These are phyloP conservation scores for Pulveroboletus sp. DNA, from an alignment of 768 basidiomycete species.

Conservation along the genomic window DNA sequence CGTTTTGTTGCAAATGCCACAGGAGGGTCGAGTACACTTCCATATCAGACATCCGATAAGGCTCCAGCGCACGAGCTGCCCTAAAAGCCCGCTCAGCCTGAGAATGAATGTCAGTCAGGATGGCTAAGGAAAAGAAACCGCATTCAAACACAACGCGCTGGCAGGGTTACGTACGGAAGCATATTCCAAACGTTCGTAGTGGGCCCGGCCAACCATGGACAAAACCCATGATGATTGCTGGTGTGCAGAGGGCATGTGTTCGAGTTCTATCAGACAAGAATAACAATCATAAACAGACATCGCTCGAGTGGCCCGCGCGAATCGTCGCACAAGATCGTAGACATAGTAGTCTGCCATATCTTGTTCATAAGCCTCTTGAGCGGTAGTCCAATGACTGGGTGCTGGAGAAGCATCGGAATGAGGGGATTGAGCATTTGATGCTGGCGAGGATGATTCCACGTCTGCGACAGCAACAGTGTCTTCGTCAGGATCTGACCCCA, in stretches of 20 bases:
- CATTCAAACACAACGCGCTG: conserved; percentile 4
- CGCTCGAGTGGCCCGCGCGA: conserved; percentile 74
- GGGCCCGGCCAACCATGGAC: conserved; percentile 78
- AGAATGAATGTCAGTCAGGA: conserved; percentile 17
- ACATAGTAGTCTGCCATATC: conserved; percentile 80
- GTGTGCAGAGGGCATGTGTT: conserved; percentile 67
- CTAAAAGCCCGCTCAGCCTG: conserved; percentile 91
- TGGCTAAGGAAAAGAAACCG: conserved; percentile 14
- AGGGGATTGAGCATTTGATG: conserved; percentile 54
- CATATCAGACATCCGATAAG: conserved; percentile 90
- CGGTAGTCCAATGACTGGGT: conserved; percentile 58
- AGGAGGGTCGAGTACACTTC: conserved; percentile 94
- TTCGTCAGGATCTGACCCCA: conserved; percentile 71
- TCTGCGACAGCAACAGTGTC: conserved; percentile 46
- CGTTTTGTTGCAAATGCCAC: conserved; percentile 86
- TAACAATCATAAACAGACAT: conserved; percentile 74
- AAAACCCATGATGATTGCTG: conserved; percentile 74
- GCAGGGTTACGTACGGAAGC: conserved; percentile 57
- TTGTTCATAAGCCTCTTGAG: conserved; percentile 64
- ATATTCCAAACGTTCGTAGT: conserved; percentile 90
- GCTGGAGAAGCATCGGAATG: conserved; percentile 61
- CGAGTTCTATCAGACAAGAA: conserved; percentile 70
- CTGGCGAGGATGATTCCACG: conserved; percentile 53
- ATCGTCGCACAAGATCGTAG: conserved; percentile 73
- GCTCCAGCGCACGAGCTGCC: conserved; percentile 74